Conservation (phyloP, 2,329 filamentous ascomycete genomes). For the Clarireedia homoeocarpa region DNA sequence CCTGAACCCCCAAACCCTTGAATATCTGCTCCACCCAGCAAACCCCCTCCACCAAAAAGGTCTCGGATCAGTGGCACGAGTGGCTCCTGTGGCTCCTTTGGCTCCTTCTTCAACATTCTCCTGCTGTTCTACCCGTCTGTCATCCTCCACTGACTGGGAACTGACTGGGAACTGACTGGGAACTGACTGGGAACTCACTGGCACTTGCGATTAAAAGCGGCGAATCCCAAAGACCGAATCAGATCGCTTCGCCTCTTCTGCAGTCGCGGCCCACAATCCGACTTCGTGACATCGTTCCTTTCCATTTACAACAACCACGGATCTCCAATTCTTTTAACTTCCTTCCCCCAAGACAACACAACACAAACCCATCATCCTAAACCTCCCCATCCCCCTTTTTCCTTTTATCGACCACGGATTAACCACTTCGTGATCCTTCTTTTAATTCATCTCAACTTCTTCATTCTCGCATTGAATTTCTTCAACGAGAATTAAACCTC, state of each 20-base stretch:
- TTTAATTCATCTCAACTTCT: conserved; percentile 1
- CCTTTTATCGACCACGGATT: conserved; percentile 10
- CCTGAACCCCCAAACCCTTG: neutral
- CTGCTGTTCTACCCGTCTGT: neutral
- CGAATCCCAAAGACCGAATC: conserved; percentile 1
- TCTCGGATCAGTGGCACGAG: neutral
- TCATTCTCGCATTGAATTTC: conserved; percentile 1
- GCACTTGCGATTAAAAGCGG: neutral
- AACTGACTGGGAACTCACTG: too few relatives aligned
- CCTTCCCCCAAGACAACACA: conserved; percentile 2
- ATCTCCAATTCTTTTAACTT: conserved; percentile 10
- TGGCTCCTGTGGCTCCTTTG: neutral
- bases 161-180: too few relatives aligned
- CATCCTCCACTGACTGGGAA: neutral
- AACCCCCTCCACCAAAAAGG: neutral
- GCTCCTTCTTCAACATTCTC: conserved; percentile 2
- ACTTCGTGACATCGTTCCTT: conserved; percentile 10
- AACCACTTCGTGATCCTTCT: conserved; percentile 4
- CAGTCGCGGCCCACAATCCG: conserved; percentile 10
- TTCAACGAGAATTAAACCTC: conserved; percentile 3
- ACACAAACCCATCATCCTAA: neutral
- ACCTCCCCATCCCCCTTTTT: conserved; percentile 7
- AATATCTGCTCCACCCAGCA: neutral
- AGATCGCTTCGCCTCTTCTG: conserved; percentile 10
- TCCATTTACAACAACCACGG: conserved; percentile 11